phyloP scores from a whole-genome alignment of 176 grass and related monocot species.

The Aegilops speltoides region DNA sequence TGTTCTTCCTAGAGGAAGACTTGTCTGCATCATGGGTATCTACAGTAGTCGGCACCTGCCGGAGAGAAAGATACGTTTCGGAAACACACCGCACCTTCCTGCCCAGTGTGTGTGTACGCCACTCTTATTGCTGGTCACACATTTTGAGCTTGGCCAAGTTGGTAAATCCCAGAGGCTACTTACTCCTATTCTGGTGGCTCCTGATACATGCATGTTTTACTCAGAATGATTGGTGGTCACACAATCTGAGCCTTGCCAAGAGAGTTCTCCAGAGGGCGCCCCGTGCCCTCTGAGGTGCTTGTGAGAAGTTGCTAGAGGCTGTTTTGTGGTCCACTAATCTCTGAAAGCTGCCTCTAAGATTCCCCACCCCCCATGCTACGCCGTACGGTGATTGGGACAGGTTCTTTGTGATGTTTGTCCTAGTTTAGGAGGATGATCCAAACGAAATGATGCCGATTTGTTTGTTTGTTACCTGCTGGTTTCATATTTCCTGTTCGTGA shows the following conservation, averaged over 20 bases:
- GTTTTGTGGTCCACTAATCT: conserved; percentile 13
- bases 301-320: not conserved
- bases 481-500: not conserved
- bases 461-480: not conserved
- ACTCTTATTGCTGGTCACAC: conserved; percentile 37
- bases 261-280: not conserved
- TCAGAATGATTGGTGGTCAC: not conserved
- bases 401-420: not conserved
- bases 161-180: not conserved
- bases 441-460: not conserved
- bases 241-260: conserved; percentile 1
- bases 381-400: conserved; percentile 10
- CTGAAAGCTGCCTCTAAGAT: conserved; percentile 30
- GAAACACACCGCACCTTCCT: conserved; percentile 25
- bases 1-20: conserved; percentile 10
- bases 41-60: not conserved
- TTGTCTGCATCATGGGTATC: not conserved
- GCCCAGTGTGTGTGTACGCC: not conserved
- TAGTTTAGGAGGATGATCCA: not conserved
- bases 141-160: conserved; percentile 31
- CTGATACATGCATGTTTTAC: conserved; percentile 12
- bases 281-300: not conserved
- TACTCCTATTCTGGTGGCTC: not conserved
- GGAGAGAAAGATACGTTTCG: conserved; percentile 1
- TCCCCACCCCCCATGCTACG: not conserved